These are phyloP conservation scores for Parathielavia hyrcaniae DNA, from an alignment of 495 filamentous ascomycete genomes.

Conservation along the genomic window DNA sequence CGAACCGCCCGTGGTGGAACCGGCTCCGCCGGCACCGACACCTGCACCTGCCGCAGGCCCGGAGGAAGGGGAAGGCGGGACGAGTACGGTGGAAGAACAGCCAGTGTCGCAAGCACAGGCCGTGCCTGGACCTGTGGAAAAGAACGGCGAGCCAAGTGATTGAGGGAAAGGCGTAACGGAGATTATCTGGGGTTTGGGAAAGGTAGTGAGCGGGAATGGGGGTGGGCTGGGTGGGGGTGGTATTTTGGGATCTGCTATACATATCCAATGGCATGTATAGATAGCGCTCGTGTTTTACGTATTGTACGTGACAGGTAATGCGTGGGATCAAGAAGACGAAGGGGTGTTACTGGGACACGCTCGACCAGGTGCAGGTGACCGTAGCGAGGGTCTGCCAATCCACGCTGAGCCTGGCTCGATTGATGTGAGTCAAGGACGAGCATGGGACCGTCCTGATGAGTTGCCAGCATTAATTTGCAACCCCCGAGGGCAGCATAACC, in stretches of 20 bases:
- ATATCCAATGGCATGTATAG: neutral
- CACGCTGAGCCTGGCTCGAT: too few species aligned
- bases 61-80: neutral
- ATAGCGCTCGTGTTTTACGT: neutral
- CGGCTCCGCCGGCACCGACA: neutral
- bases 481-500: too few species aligned
- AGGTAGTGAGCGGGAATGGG: too few species aligned
- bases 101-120: conserved; percentile 1
- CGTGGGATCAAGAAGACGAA: too few species aligned
- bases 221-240: too few species aligned
- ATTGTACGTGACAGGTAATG: too few species aligned
- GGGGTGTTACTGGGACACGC: too few species aligned
- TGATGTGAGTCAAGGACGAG: too few species aligned
- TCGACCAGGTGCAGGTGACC: too few species aligned
- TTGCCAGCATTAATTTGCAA: too few species aligned
- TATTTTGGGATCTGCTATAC: neutral
- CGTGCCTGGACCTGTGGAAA: neutral
- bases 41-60: neutral
- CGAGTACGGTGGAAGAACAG: neutral
- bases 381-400: too few species aligned
- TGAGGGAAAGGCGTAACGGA: conserved; percentile 2
- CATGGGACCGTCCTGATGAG: too few species aligned
- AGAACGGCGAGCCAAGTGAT: neutral
- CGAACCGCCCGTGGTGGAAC: conserved; percentile 11
- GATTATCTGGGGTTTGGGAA: neutral